phyloP scores from a whole-genome alignment of 2,329 filamentous ascomycete species.

The Mycosphaerella sp. region DNA sequence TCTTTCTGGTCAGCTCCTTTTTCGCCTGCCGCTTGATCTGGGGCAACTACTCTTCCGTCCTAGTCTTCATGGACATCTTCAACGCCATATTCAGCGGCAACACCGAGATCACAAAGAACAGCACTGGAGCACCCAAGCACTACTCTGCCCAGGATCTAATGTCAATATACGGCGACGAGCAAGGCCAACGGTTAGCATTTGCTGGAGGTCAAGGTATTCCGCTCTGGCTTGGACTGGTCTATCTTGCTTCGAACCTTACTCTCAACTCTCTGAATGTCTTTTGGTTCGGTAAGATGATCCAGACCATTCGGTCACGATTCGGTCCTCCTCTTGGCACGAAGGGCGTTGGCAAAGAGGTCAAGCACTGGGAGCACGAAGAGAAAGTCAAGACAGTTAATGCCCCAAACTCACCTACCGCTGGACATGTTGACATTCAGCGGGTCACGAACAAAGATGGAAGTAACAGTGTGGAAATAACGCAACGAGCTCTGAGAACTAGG shows the following conservation, averaged over 20 bases:
- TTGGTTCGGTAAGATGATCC: conserved; percentile 85
- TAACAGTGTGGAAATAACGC: conserved; percentile 18
- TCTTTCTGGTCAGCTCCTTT: conserved; percentile 65
- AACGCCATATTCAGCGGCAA: conserved; percentile 34
- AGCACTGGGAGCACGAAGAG: conserved; percentile 25
- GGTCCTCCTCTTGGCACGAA: conserved; percentile 49
- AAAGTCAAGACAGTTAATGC: conserved; percentile 15
- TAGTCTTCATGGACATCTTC: conserved; percentile 66
- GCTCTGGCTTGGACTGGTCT: conserved; percentile 61
- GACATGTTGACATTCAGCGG: conserved; percentile 14
- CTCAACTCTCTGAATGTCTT: conserved; percentile 74
- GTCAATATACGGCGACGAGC: conserved; percentile 23
- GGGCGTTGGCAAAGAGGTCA: conserved; percentile 26
- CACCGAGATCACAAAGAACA: conserved; percentile 18
- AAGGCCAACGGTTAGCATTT: conserved; percentile 27
- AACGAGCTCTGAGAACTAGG: conserved; percentile 20
- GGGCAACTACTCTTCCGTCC: conserved; percentile 61
- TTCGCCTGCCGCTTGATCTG: conserved; percentile 72
- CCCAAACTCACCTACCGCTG: background rate
- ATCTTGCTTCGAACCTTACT: conserved; percentile 63
- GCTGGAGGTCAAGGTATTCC: conserved; percentile 46
- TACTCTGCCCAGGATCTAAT: conserved; percentile 19
- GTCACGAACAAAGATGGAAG: conserved; percentile 16
- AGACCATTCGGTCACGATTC: conserved; percentile 71
- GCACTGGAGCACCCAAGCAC: conserved; percentile 14